Evolutionary conservation across 768 basidiomycete species (phyloP).

Genomic region (Rhizopogon salebrosus): DNA sequence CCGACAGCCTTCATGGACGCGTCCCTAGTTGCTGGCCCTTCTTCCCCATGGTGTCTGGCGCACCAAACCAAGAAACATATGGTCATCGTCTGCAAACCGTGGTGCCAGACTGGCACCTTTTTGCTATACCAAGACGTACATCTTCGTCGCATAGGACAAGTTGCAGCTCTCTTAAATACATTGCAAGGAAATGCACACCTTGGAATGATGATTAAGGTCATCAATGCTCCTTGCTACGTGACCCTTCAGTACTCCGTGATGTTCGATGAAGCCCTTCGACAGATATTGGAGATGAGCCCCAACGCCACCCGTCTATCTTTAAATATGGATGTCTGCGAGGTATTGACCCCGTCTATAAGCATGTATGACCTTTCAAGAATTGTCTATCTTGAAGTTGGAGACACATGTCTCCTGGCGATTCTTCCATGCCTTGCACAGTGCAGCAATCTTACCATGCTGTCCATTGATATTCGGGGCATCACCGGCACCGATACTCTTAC

Average conservation of each 20-base stretch:
- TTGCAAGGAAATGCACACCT: constrained; percentile 9
- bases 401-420: not conserved
- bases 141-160: constrained; percentile 19
- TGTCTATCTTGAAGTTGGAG: not conserved
- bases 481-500: not conserved
- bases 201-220: constrained; percentile 7
- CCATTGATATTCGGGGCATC: not conserved
- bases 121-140: constrained; percentile 23
- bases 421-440: not conserved
- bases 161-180: constrained; percentile 14
- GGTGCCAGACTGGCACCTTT: constrained; percentile 18
- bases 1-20: constrained; percentile 17
- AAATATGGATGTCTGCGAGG: not conserved
- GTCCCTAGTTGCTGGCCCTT: constrained; percentile 8
- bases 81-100: constrained; percentile 20
- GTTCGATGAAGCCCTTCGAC: not conserved
- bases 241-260: not conserved
- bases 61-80: constrained; percentile 16
- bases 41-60: constrained; percentile 19
- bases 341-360: not conserved
- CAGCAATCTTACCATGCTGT: not conserved
- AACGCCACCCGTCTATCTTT: not conserved
- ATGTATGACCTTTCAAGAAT: not conserved
- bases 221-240: constrained; percentile 10
- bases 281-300: not conserved